Conservation (phyloP, 257 asterid species). For the Scutellaria baicalensis region DNA sequence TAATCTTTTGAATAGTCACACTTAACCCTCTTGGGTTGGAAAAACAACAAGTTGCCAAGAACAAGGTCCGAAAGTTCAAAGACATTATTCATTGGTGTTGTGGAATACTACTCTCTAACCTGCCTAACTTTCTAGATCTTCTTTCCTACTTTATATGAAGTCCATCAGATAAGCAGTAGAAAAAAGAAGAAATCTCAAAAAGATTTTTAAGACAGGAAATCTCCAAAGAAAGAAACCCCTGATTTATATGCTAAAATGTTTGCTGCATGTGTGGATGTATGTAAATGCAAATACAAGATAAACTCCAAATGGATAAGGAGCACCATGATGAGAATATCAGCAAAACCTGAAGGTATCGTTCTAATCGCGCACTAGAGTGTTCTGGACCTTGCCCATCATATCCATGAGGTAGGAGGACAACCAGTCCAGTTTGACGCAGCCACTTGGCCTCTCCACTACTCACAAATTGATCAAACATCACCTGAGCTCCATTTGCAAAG, state of each 20-base stretch:
- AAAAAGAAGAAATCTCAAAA: too few relatives aligned
- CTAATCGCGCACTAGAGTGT: constrained; percentile 95
- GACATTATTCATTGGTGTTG: background rate
- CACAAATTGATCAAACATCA: constrained; percentile 86
- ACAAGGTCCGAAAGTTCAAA: background rate
- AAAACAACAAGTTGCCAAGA: background rate
- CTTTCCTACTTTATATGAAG: background rate
- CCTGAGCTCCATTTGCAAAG: constrained; percentile 91
- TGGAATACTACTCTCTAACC: background rate
- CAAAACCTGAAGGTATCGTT: constrained; percentile 84
- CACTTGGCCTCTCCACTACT: constrained; percentile 98
- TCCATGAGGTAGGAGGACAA: constrained; percentile 87
- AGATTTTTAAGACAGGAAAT: too few relatives aligned
- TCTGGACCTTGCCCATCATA: constrained; percentile 98
- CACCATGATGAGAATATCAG: background rate
- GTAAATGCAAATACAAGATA: constrained; percentile 4
- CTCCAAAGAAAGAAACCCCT: background rate
- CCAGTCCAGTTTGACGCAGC: constrained; percentile 90
- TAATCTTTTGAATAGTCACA: background rate
- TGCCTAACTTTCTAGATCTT: background rate
- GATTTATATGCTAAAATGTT: background rate
- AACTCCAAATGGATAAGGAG: background rate
- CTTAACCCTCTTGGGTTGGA: background rate
- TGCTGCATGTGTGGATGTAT: background rate
- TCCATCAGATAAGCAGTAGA: background rate